phyloP scores from a whole-genome alignment of 2,329 filamentous ascomycete genomes.

The Alternaria infectoria region DNA sequence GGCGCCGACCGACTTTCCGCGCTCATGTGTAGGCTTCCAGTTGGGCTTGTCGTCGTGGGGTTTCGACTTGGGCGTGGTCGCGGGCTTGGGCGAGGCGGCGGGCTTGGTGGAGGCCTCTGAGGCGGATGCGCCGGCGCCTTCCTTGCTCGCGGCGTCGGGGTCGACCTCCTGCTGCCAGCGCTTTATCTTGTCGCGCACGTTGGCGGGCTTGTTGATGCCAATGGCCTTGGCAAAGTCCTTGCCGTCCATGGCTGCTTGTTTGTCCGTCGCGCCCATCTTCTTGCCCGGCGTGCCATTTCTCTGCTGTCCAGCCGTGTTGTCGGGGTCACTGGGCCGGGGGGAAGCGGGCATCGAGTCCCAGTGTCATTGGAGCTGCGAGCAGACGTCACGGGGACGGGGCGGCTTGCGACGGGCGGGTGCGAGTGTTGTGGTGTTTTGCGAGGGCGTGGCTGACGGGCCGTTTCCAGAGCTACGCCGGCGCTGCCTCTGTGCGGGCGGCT shows the following conservation, averaged over 20 bases:
- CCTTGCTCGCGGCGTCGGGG: slow-evolving; percentile 53
- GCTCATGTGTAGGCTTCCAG: slow-evolving; percentile 32
- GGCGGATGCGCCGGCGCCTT: slow-evolving; percentile 14
- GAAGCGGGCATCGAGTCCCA: slow-evolving; percentile 32
- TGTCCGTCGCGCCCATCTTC: slow-evolving; percentile 33
- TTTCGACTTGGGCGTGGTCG: slow-evolving; percentile 34
- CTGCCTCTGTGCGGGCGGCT: neutral
- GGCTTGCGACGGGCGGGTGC: neutral
- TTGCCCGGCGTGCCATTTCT: slow-evolving; percentile 42
- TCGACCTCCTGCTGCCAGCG: slow-evolving; percentile 84
- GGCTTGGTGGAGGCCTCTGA: neutral
- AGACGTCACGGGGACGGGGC: slow-evolving; percentile 12
- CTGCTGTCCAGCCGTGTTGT: slow-evolving; percentile 21
- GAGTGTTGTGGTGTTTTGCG: slow-evolving; percentile 12
- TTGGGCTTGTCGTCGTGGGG: slow-evolving; percentile 35
- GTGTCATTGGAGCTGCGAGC: slow-evolving; percentile 26
- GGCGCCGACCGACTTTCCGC: slow-evolving; percentile 31
- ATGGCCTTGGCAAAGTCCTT: slow-evolving; percentile 50
- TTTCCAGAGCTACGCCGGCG: slow-evolving; percentile 11
- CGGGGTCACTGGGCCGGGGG: slow-evolving; percentile 30
- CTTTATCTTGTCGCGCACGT: slow-evolving; percentile 76
- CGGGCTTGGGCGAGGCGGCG: slow-evolving; percentile 20
- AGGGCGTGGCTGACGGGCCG: slow-evolving; percentile 5
- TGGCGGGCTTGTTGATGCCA: slow-evolving; percentile 51
- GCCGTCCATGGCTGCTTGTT: slow-evolving; percentile 41